Base-by-base conservation (phyloP, 306 rosid species). In the Gastrolobium bilobum region DNA sequence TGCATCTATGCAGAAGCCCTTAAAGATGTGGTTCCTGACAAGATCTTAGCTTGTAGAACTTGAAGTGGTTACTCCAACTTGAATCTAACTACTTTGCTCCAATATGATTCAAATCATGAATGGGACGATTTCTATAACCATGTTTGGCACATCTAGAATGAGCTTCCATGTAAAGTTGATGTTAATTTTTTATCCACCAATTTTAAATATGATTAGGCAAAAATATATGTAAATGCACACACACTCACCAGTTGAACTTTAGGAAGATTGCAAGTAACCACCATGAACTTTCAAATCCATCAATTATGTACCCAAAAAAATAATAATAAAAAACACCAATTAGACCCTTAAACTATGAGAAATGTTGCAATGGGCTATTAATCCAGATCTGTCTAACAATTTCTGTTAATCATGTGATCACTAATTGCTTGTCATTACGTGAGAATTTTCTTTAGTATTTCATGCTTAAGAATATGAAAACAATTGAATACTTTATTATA, bases 81-180 rank as follows among this genome's bases (percentile, higher is more conserved):
- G 70, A 75, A 33, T 69, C 13, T 52, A 63, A 37, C 63, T 50
- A 20, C 26, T 20, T 20, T 20, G 26, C 26, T 20, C 26, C 26
- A 20, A 20, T 20, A 20, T 20, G 26, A 1, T 20, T 20, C 26
- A 20, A 20, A 20, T 20, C 26, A 20, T 20, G 26, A 20, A 20
- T 20, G 26, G 26, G 26, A 20, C 26, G 26, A 20, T 20, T 20
- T 20, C 26, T 20, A 20, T 20, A 20, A 20, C 26, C 26, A 26
- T 31, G 29, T 57, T 26, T 54, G 51, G 69, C 63, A 31, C 46
- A 14, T 39, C 30, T 33, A 67, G 26, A 44, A 81, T 74, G 52
- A 79, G 71, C 53, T 59, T 26, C 62, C 62, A 40, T 65, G 44
- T 58, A 59, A 58, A 39, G 81, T 50, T 20, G 60, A 65, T 66